These are phyloP conservation scores for sweet orange (Citrus sinensis) DNA, from an alignment of 345 rosid species.

Conservation along the genomic window DNA sequence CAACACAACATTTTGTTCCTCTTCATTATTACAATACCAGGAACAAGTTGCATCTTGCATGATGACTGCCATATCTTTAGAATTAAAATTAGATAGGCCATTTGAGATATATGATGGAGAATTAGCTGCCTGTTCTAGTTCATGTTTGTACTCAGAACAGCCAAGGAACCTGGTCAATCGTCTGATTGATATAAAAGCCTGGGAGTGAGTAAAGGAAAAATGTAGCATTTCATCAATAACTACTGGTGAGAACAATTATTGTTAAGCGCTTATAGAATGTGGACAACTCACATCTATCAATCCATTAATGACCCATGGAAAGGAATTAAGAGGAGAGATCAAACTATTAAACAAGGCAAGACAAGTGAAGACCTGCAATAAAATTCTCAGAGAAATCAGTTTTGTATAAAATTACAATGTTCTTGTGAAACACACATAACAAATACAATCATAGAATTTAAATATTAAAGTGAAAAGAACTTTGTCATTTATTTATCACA, in stretches of 20 bases:
- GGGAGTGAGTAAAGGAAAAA: constrained; percentile 16
- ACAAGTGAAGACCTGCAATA: constrained; percentile 86
- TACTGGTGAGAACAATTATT: constrained; percentile 5
- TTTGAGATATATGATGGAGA: constrained; percentile 21
- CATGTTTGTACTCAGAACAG: constrained; percentile 46
- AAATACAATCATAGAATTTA: neutral
- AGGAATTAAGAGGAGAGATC: constrained; percentile 92
- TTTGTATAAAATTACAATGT: neutral
- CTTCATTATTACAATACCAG: constrained; percentile 57
- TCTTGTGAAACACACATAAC: neutral
- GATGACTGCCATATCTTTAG: constrained; percentile 47
- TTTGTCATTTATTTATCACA: constrained; percentile 2
- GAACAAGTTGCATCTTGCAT: constrained; percentile 64
- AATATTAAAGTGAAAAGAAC: constrained; percentile 3
- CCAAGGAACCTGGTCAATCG: constrained; percentile 76
- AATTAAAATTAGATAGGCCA: constrained; percentile 23
- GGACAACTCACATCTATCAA: constrained; percentile 76
- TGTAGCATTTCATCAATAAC: constrained; percentile 5
- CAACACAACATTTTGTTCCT: constrained; percentile 45
- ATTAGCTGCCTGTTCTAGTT: constrained; percentile 21
- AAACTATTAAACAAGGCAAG: constrained; percentile 81
- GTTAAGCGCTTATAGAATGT: constrained; percentile 6
- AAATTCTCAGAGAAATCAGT: constrained; percentile 12
- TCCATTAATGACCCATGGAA: constrained; percentile 98
- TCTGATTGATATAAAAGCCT: constrained; percentile 87